Conservation (phyloP, 495 filamentous ascomycete genomes). For the Aspergillus nidulans region DNA sequence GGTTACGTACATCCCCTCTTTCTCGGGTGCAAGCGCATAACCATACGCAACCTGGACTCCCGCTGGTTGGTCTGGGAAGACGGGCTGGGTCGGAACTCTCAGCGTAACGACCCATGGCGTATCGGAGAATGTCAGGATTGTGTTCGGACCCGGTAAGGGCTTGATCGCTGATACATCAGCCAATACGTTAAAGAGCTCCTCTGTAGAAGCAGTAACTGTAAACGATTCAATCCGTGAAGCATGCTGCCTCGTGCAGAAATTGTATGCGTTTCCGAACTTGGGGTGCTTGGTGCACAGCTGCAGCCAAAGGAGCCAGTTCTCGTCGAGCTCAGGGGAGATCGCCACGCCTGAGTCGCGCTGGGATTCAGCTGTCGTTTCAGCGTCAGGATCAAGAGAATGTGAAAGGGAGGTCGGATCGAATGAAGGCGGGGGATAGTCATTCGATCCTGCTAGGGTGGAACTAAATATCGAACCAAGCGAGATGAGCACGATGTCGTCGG, state of each 20-base stretch:
- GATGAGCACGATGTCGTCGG: slow-evolving; percentile 29
- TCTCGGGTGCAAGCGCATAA: slow-evolving; percentile 32
- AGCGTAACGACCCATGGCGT: slow-evolving; percentile 35
- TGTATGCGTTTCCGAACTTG: slow-evolving; percentile 38
- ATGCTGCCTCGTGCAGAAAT: slow-evolving; percentile 32
- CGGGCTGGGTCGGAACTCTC: slow-evolving; percentile 35
- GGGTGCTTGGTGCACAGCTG: slow-evolving; percentile 21
- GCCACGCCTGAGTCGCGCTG: not conserved
- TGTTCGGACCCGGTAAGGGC: slow-evolving; percentile 23
- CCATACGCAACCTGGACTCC: slow-evolving; percentile 35
- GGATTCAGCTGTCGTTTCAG: not conserved
- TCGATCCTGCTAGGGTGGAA: slow-evolving; percentile 22
- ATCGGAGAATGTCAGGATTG: slow-evolving; percentile 33
- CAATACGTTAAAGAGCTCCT: slow-evolving; percentile 24
- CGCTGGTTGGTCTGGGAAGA: slow-evolving; percentile 32
- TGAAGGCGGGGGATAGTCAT: slow-evolving; percentile 16
- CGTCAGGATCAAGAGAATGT: slow-evolving; percentile 19
- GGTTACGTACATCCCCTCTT: slow-evolving; percentile 29
- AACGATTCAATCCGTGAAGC: slow-evolving; percentile 38
- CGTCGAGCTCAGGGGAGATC: slow-evolving; percentile 25
- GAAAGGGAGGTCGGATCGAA: slow-evolving; percentile 19
- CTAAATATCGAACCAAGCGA: slow-evolving; percentile 27
- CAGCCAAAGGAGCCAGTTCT: slow-evolving; percentile 32
- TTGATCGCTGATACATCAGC: slow-evolving; percentile 18
- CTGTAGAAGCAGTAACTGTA: slow-evolving; percentile 34